phyloP scores from a whole-genome alignment of 345 rosid species.

The Linum lewisii region DNA sequence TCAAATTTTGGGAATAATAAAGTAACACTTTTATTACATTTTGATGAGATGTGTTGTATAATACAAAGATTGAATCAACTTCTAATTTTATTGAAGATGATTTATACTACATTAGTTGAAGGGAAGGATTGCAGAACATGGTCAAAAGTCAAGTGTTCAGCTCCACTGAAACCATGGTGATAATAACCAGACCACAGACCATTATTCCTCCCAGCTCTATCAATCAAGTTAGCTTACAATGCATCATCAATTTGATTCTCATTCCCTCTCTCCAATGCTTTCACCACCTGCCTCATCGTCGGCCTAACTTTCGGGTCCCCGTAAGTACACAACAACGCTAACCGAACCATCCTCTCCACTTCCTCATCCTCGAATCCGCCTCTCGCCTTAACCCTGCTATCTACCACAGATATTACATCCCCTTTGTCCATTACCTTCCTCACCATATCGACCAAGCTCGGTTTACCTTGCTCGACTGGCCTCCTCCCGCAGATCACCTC shows the following conservation, averaged over 20 bases:
- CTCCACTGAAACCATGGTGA: conserved; percentile 1
- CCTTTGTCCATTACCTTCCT: conserved; percentile 25
- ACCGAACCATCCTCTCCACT: conserved; percentile 28
- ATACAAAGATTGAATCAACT: too few relatives aligned
- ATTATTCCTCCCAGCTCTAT: conserved; percentile 11
- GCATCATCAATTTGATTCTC: conserved; percentile 18
- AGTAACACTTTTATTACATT: too few relatives aligned
- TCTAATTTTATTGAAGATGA: too few relatives aligned
- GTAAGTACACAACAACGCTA: conserved; percentile 41
- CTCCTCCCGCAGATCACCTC: conserved; percentile 44
- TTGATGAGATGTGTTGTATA: too few relatives aligned
- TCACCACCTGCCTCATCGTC: conserved; percentile 39
- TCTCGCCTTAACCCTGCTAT: conserved; percentile 19
- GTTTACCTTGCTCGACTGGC: conserved; percentile 42
- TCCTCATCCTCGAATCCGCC: conserved; percentile 15
- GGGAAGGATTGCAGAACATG: conserved; percentile 15
- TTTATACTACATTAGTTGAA: too few relatives aligned
- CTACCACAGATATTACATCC: conserved; percentile 19
- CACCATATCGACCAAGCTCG: conserved; percentile 30
- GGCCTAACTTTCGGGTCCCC: conserved; percentile 33
- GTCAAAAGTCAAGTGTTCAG: conserved; percentile 15
- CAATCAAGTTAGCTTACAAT: conserved; percentile 10
- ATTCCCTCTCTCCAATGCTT: conserved; percentile 29
- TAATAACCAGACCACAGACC: conserved; percentile 7
- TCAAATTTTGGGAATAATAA: too few relatives aligned